phyloP scores from a whole-genome alignment of 225 moss, liverwort and hornwort species.

The Rhytidiadelphus loreus region DNA sequence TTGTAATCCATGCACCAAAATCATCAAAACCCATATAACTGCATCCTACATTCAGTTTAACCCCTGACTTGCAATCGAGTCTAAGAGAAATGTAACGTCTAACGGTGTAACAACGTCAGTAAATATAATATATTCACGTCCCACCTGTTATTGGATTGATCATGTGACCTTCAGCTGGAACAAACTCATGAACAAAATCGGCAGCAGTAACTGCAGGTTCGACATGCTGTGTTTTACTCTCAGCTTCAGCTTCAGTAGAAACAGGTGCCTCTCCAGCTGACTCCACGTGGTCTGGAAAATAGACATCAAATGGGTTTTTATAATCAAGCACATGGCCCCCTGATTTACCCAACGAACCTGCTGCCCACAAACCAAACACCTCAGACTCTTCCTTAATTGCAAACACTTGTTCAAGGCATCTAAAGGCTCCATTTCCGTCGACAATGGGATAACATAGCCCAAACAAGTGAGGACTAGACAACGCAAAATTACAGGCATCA shows the following conservation, averaged over 20 bases:
- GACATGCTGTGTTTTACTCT: neutral
- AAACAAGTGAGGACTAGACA: neutral
- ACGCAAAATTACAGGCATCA: neutral
- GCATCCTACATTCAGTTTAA: neutral
- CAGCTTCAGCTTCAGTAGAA: conserved; percentile 6
- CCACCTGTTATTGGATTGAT: conserved; percentile 48
- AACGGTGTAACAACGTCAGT: neutral
- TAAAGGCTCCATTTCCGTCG: neutral
- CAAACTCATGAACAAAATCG: conserved; percentile 19
- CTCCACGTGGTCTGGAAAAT: conserved; percentile 18
- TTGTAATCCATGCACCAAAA: neutral
- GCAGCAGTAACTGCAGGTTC: neutral
- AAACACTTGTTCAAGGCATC: neutral
- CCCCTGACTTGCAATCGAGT: neutral
- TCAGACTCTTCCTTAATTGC: neutral
- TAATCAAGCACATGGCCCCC: conserved; percentile 11
- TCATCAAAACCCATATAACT: neutral
- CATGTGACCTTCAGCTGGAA: conserved; percentile 31
- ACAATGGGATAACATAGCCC: too few species aligned
- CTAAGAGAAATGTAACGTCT: neutral
- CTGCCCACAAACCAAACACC: conserved; percentile 25
- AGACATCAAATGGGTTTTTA: conserved; percentile 17
- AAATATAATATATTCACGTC: neutral
- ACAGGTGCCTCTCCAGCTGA: conserved; percentile 15
- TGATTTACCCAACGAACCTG: conserved; percentile 29